Evolutionary conservation across 2,329 filamentous ascomycete species (phyloP), one percentile per base, ranked within the genome.

Genomic region (Arthrinium phaeospermum): DNA sequence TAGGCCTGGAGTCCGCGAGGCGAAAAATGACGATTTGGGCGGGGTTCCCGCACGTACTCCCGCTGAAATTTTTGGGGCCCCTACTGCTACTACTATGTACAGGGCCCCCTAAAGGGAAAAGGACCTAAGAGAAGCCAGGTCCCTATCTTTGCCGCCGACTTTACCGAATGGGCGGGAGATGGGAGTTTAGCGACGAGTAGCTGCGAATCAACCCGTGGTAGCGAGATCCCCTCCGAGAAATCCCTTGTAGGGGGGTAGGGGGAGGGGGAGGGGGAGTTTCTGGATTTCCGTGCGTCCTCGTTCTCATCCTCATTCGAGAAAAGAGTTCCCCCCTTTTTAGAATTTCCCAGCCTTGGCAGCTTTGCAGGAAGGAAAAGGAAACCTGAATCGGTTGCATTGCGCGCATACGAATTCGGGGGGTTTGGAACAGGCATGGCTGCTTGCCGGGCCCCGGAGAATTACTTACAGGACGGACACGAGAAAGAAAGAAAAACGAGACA

Each of bases 1-100:
- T n/a, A 24, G 49, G 24, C 22, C 53, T 30, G 30, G 53, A 61
- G 53, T 61, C 53, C 53, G 53, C 53, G 53, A 61, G 53, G 53
- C 53, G 53, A 61, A 37, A 61, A 61, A 64, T 64, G 57, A 64
- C 57, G 57, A 41, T 64, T 37, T 22, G 34, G 53, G 57, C 57
- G 57, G 57, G 57, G 57, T 64, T 64, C 41, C 57, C 57, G 57
- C 57, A 64, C 57, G 57, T 64, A 41, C 57, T 64, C 57, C 53
- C 34, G 57, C 57, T 8, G 19, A 22, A 61, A 22, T 37, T 64
- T 61, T 41, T 41, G 57, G 57, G 57, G 22, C 22, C 53, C 30
- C 53, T 61, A 34, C 27, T 22, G 37, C 30, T 34, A 22, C 27
- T 22, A 61, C 30, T 34, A 34, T 19, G 3, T 14, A 51, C 8